These are phyloP conservation scores for Hyphodiscus hymeniophilus DNA, from an alignment of 495 filamentous ascomycete genomes.

Conservation along the genomic window DNA sequence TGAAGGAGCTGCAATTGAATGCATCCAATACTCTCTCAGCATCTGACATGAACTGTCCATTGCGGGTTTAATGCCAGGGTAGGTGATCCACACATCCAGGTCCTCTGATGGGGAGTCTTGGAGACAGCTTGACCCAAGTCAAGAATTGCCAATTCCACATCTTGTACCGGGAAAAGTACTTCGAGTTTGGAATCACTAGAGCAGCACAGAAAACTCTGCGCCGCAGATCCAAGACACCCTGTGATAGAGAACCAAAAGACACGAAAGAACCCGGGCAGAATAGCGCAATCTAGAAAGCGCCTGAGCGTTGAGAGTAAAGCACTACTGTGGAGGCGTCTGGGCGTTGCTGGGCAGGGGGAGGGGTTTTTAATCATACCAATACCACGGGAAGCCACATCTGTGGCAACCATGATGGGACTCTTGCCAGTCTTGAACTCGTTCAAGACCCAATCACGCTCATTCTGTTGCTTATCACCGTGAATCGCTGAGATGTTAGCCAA, in stretches of 20 bases:
- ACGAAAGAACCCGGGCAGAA: slow-evolving; percentile 76
- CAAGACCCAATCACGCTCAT: slow-evolving; percentile 98
- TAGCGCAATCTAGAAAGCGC: slow-evolving; percentile 68
- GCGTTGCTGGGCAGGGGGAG: slow-evolving; percentile 45
- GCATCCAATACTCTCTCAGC: slow-evolving; percentile 29
- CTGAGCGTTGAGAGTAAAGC: slow-evolving; percentile 83
- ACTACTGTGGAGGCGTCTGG: slow-evolving; percentile 69
- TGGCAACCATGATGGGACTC: slow-evolving; percentile 95
- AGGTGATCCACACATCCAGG: slow-evolving; percentile 53
- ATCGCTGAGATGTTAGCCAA: slow-evolving; percentile 61
- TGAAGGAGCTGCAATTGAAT: slow-evolving; percentile 24
- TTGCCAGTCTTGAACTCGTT: slow-evolving; percentile 98
- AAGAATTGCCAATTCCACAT: slow-evolving; percentile 66
- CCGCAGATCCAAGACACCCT: slow-evolving; percentile 79
- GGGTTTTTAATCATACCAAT: slow-evolving; percentile 91
- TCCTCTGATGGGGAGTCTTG: slow-evolving; percentile 53
- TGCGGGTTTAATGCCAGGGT: slow-evolving; percentile 36
- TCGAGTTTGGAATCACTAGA: slow-evolving; percentile 64
- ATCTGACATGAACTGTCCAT: slow-evolving; percentile 21
- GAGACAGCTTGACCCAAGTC: slow-evolving; percentile 57
- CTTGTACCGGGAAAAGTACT: slow-evolving; percentile 61
- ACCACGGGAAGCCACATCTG: slow-evolving; percentile 96
- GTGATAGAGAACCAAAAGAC: slow-evolving; percentile 68
- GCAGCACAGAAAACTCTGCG: slow-evolving; percentile 64
- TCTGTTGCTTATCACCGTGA: slow-evolving; percentile 98